These are phyloP conservation scores for Lanmaoa pseudosensibilis DNA, from an alignment of 768 basidiomycete genomes.

Conservation along the genomic window DNA sequence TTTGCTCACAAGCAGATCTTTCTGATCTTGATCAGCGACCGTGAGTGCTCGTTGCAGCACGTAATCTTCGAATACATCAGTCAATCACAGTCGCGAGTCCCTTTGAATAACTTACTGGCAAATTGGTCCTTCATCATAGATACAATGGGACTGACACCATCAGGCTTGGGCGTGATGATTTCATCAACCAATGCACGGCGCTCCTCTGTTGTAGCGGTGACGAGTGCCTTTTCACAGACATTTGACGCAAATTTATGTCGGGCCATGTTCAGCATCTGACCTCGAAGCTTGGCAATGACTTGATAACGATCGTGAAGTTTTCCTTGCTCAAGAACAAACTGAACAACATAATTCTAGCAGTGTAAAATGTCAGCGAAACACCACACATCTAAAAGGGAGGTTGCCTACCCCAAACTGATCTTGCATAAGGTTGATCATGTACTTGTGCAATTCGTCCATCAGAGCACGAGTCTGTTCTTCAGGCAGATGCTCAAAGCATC, in stretches of 20 bases:
- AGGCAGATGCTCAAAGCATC: slow-evolving; percentile 84
- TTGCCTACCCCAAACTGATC: slow-evolving; percentile 84
- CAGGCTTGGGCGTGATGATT: slow-evolving; percentile 63
- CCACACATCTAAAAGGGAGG: background rate
- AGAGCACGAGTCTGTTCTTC: slow-evolving; percentile 65
- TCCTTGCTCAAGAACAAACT: slow-evolving; percentile 87
- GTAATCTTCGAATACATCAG: slow-evolving; percentile 54
- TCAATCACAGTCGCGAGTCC: slow-evolving; percentile 1
- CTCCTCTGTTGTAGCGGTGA: slow-evolving; percentile 60
- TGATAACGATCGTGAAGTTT: slow-evolving; percentile 62
- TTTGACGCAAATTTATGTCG: slow-evolving; percentile 95
- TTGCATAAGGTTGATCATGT: slow-evolving; percentile 72
- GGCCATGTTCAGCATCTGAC: slow-evolving; percentile 77
- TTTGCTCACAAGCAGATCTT: slow-evolving; percentile 57
- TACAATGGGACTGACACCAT: slow-evolving; percentile 66
- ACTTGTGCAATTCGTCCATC: slow-evolving; percentile 79
- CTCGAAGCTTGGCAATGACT: slow-evolving; percentile 68
- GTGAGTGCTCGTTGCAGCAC: slow-evolving; percentile 78
- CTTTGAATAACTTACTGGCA: slow-evolving; percentile 61
- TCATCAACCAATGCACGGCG: slow-evolving; percentile 77
- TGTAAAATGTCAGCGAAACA: slow-evolving; percentile 7
- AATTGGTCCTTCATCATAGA: slow-evolving; percentile 86
- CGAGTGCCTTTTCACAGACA: slow-evolving; percentile 88
- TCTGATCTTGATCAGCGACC: slow-evolving; percentile 71
- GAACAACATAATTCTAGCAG: slow-evolving; percentile 87